Conservation (phyloP, 2,329 filamentous ascomycete genomes). For the Talaromyces sp. region DNA sequence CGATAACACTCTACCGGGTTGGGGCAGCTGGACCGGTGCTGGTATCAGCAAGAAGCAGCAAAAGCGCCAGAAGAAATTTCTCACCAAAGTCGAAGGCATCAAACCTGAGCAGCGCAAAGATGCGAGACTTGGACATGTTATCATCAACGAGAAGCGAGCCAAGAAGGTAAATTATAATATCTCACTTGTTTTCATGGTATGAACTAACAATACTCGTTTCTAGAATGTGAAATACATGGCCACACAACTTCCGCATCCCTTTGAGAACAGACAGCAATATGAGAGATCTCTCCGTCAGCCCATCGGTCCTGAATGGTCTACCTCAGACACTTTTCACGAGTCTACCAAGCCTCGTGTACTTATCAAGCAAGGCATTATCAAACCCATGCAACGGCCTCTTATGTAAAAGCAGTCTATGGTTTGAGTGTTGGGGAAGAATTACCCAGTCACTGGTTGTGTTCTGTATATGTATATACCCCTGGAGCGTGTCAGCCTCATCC, state of each 20-base stretch:
- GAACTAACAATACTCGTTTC: slow-evolving; percentile 14
- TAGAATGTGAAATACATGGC: slow-evolving; percentile 85
- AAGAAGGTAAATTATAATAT: slow-evolving; percentile 62
- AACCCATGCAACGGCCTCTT: slow-evolving; percentile 75
- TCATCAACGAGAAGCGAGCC: slow-evolving; percentile 84
- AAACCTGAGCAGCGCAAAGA: slow-evolving; percentile 75
- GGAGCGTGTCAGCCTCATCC: not conserved
- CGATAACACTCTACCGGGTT: slow-evolving; percentile 83
- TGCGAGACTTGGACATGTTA: slow-evolving; percentile 73
- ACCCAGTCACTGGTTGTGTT: not conserved
- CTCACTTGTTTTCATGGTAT: slow-evolving; percentile 1
- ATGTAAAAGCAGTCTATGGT: slow-evolving; percentile 30
- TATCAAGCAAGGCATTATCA: slow-evolving; percentile 85
- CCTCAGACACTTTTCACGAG: slow-evolving; percentile 90
- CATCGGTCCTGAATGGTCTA: slow-evolving; percentile 89
- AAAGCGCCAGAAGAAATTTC: slow-evolving; percentile 51
- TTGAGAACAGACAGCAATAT: slow-evolving; percentile 82
- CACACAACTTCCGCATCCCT: slow-evolving; percentile 77
- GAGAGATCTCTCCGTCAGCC: slow-evolving; percentile 81
- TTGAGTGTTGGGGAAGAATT: not conserved
- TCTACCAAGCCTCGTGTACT: slow-evolving; percentile 83
- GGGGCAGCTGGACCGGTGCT: slow-evolving; percentile 86
- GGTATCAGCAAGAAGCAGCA: slow-evolving; percentile 68
- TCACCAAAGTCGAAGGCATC: slow-evolving; percentile 57
- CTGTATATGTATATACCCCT: not conserved